Conservation (phyloP, 805 yeast genomes). For the Kockiozyma suomiensis region DNA sequence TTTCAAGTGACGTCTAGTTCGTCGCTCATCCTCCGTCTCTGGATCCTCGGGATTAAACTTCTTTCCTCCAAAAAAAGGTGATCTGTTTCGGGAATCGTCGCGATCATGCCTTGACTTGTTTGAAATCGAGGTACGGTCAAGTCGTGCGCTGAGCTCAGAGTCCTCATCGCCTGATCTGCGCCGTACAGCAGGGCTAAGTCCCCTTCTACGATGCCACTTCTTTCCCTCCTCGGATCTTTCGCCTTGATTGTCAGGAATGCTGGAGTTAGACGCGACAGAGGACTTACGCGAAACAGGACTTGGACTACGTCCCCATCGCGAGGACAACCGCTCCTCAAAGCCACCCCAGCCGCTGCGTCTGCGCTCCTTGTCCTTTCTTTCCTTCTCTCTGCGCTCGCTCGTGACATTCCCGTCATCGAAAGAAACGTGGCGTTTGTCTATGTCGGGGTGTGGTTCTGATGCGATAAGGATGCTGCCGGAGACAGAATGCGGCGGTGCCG, state of each 20-base stretch:
- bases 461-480: background rate
- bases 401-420: conserved; percentile 3
- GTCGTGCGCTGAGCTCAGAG: background rate
- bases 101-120: background rate
- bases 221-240: background rate
- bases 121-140: background rate
- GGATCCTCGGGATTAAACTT: conserved; percentile 25
- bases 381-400: background rate
- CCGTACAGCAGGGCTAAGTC: conserved; percentile 1
- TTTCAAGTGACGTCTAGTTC: conserved; percentile 11
- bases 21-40: conserved; percentile 25
- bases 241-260: background rate
- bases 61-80: conserved; percentile 8
- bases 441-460: background rate
- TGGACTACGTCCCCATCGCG: conserved; percentile 13
- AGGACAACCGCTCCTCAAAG: background rate
- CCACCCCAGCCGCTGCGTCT: conserved; percentile 1
- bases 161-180: background rate
- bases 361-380: background rate
- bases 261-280: background rate
- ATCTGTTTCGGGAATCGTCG: background rate
- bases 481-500: background rate
- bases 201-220: conserved; percentile 2
- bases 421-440: conserved; percentile 1
- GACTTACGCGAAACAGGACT: conserved; percentile 4